Conservation (phyloP, 129 eudicot species). For the Saposhnikovia divaricata region DNA sequence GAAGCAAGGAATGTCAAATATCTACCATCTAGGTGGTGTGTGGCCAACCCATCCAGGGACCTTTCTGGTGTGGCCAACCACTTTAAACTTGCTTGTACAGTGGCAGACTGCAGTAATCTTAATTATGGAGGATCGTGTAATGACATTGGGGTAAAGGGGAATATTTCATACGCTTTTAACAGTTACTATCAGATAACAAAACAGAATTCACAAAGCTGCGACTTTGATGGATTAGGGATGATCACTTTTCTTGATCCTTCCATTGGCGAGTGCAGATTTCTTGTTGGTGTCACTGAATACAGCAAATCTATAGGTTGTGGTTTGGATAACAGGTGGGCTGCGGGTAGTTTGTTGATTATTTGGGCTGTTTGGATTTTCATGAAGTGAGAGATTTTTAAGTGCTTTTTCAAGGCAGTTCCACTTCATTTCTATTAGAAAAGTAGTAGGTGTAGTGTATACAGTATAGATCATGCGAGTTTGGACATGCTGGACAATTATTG, state of each 20-base stretch:
- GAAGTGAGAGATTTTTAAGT: conserved; percentile 19
- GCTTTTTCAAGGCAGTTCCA: conserved; percentile 22
- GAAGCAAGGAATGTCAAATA: conserved; percentile 66
- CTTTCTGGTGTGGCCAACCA: conserved; percentile 57
- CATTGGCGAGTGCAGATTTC: conserved; percentile 70
- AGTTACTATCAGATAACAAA: conserved; percentile 78
- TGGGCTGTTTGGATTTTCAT: conserved; percentile 26
- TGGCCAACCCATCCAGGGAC: conserved; percentile 80
- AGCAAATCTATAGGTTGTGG: conserved; percentile 27
- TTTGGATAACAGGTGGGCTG: conserved; percentile 13
- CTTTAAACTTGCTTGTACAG: conserved; percentile 66
- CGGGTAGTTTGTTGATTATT: conserved; percentile 22
- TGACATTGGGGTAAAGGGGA: conserved; percentile 69
- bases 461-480: conserved; percentile 5
- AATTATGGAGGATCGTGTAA: conserved; percentile 86
- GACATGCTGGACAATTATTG: not conserved
- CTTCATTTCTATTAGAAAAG: conserved; percentile 9
- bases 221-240: conserved; percentile 87
- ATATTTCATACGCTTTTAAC: conserved; percentile 82
- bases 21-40: conserved; percentile 87
- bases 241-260: conserved; percentile 82
- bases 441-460: conserved; percentile 10
- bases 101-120: conserved; percentile 76
- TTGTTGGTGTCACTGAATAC: conserved; percentile 59
- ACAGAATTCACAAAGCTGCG: conserved; percentile 73